These are phyloP conservation scores for Lentinula edodes DNA, from an alignment of 768 basidiomycete species.

Conservation along the genomic window DNA sequence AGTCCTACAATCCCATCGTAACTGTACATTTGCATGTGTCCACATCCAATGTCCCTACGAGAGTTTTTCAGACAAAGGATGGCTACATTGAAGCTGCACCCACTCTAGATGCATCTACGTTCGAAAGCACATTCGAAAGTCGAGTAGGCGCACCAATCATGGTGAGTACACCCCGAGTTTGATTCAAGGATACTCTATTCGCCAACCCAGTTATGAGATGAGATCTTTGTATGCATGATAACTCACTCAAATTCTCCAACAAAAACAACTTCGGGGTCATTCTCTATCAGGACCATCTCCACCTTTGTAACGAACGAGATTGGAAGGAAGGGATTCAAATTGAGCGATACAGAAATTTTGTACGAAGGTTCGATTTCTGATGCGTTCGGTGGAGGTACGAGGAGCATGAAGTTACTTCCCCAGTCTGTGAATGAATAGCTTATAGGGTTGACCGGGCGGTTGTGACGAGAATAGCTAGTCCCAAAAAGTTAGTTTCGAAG, in stretches of 20 bases:
- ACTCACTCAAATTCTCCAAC: constrained; percentile 35
- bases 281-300: constrained; percentile 18
- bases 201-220: not conserved
- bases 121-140: constrained; percentile 31
- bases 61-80: not conserved
- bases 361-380: constrained; percentile 28
- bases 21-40: constrained; percentile 25
- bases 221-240: not conserved
- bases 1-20: constrained; percentile 43
- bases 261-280: constrained; percentile 24
- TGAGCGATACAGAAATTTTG: constrained; percentile 35
- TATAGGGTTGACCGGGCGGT: constrained; percentile 24
- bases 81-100: constrained; percentile 6
- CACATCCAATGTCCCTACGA: constrained; percentile 35
- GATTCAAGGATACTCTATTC: constrained; percentile 33
- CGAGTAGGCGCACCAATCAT: constrained; percentile 35
- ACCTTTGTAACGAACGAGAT: constrained; percentile 38
- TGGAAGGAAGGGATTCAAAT: constrained; percentile 41
- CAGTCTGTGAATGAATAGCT: constrained; percentile 36
- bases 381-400: constrained; percentile 26
- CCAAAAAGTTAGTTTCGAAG: not conserved
- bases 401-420: constrained; percentile 24
- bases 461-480: constrained; percentile 9
- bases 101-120: constrained; percentile 26
- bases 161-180: constrained; percentile 33